Conservation (phyloP, 305 asterid species). For the Plantago lanceolata region DNA sequence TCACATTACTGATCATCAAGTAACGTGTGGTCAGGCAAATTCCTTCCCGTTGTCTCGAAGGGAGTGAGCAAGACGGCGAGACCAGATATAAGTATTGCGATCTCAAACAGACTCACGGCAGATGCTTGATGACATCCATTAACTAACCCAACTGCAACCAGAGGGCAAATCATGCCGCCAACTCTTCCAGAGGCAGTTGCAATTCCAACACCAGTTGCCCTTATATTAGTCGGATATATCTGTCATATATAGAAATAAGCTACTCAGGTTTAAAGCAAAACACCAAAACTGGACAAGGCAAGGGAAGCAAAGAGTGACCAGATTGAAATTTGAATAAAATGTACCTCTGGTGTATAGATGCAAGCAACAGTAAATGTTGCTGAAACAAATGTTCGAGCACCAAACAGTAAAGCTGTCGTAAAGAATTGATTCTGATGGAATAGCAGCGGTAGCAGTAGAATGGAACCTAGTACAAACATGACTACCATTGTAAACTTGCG, state of each 20-base stretch:
- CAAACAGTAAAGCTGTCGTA: slow-evolving; percentile 54
- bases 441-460: slow-evolving; percentile 55
- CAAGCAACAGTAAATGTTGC: slow-evolving; percentile 58
- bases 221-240: slow-evolving; percentile 74
- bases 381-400: slow-evolving; percentile 71
- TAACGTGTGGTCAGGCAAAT: slow-evolving; percentile 33
- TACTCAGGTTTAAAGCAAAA: not conserved
- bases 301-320: not conserved
- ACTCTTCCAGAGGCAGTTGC: slow-evolving; percentile 60
- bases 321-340: slow-evolving; percentile 1
- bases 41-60: slow-evolving; percentile 62
- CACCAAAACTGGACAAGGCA: not conserved
- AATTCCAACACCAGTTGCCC: slow-evolving; percentile 67
- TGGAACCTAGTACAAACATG: slow-evolving; percentile 46
- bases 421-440: slow-evolving; percentile 38
- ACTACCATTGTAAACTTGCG: slow-evolving; percentile 69
- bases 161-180: slow-evolving; percentile 88
- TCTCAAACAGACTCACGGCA: slow-evolving; percentile 58
- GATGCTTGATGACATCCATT: slow-evolving; percentile 56
- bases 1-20: slow-evolving; percentile 1
- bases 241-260: slow-evolving; percentile 21
- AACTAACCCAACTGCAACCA: slow-evolving; percentile 68
- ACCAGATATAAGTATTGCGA: slow-evolving; percentile 43
- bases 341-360: slow-evolving; percentile 80
- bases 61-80: slow-evolving; percentile 52